Evolutionary conservation across 805 yeast genomes (phyloP).

Genomic region (Ogataea henricii): DNA sequence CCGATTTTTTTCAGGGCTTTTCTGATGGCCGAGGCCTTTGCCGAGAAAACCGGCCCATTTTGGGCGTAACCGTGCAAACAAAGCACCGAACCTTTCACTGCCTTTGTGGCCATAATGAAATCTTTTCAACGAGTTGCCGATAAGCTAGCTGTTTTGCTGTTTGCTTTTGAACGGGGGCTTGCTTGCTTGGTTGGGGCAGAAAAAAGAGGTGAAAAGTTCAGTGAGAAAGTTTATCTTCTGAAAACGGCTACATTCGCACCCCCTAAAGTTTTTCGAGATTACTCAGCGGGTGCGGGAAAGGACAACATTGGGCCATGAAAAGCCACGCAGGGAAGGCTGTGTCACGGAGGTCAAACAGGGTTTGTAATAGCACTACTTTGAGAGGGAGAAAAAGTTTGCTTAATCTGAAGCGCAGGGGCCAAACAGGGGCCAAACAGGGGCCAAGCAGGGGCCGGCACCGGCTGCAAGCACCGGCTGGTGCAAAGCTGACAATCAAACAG

Average conservation of each 20-base stretch:
- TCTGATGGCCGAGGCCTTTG: slow-evolving; percentile 86
- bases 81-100: slow-evolving; percentile 53
- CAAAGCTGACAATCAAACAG: no score
- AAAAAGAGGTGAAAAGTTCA: not conserved
- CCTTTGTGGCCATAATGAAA: slow-evolving; percentile 29
- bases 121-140: no score
- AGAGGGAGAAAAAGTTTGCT: no score
- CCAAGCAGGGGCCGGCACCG: no score
- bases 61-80: slow-evolving; percentile 93
- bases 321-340: not conserved
- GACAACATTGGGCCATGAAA: slow-evolving; percentile 3
- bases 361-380: not conserved
- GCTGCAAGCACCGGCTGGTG: no score
- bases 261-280: slow-evolving; percentile 2
- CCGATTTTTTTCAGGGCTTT: slow-evolving; percentile 66
- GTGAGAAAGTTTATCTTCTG: slow-evolving; percentile 1
- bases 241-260: slow-evolving; percentile 7
- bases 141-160: not conserved
- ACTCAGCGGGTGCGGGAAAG: slow-evolving; percentile 5
- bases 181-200: not conserved
- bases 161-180: not conserved
- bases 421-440: no score
- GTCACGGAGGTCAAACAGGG: not conserved
- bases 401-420: no score
- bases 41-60: slow-evolving; percentile 79